Evolutionary conservation across 345 rosid genomes (phyloP), one percentile per base, ranked within the genome.

Genomic region (Leavenworthia alabamica): DNA sequence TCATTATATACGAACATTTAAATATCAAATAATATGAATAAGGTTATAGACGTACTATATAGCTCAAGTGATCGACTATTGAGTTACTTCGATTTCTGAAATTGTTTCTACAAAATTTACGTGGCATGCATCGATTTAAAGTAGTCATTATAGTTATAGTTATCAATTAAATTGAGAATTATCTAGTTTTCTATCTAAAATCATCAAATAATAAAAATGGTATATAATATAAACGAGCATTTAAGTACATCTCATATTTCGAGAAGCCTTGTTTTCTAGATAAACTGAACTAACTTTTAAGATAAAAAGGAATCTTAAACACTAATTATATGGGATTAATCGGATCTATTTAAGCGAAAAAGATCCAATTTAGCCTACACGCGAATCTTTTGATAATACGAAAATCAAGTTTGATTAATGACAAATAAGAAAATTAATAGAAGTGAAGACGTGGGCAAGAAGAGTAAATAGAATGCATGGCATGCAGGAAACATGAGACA

Each of bases 401-500:
- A 37, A 37, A 37, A 37, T n/a, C 7, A 43, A 55, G 17, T 33
- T 67, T 23, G 69, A 57, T 23, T 23, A 8, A 26, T 42, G 19
- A 64, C 11, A 50, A 20, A 24, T 33, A 42, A 49, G 41, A 58
- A 49, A 49, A 71, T 49, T 13, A 56, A 39, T 32, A 4, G 56
- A 71, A 41, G 7, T 14, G 52, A 69, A 56, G 70, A 64, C 70
- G 75, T 71, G 70, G 75, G 41, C 65, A 71, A 48, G 66, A 57
- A 64, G 60, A 71, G 66, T 71, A 71, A 56, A 71, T 47, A 49
- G 40, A 62, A 41, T 71, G 75, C 71, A 71, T 64, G 71, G 36
- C 75, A 71, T 71, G 71, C 61, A 71, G 66, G 75, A 71, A 71
- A 71, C 75, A 71, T 27, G 75, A 71, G 55, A 71, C 60, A 64